phyloP scores from a whole-genome alignment of 2,329 filamentous ascomycete species.

The Coccinonectria pachysandricola region DNA sequence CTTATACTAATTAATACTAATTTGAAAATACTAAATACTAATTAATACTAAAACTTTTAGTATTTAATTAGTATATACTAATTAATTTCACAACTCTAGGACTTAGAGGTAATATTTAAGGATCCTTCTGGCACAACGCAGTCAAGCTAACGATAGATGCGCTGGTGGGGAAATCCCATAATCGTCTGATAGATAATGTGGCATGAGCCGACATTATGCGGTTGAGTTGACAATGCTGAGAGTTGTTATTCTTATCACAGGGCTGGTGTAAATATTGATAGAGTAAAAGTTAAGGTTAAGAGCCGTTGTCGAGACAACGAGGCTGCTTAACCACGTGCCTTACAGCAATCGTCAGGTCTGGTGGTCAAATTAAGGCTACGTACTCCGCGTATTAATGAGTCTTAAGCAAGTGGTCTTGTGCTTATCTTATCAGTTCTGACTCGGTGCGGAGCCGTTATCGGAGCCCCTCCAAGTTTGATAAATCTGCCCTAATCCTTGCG shows the following conservation, averaged over 20 bases:
- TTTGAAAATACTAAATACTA: conserved; percentile 1
- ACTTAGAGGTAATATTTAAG: conserved; percentile 1
- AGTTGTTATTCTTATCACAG: not conserved
- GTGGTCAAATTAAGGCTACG: not conserved
- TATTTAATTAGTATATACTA: conserved; percentile 1
- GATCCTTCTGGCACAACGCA: too few species aligned
- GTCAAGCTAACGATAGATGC: too few species aligned
- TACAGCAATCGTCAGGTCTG: not conserved
- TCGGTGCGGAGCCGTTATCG: conserved; percentile 3
- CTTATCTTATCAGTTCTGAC: not conserved
- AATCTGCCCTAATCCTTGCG: conserved; percentile 2
- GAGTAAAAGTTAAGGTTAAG: too few species aligned
- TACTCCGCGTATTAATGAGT: too few species aligned
- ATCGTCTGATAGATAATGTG: too few species aligned
- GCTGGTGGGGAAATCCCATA: too few species aligned
- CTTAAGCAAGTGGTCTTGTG: too few species aligned
- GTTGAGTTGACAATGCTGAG: not conserved
- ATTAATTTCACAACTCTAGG: not conserved
- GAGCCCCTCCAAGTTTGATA: conserved; percentile 5
- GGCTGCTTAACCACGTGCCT: too few species aligned
- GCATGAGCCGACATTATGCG: conserved; percentile 1
- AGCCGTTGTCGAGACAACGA: too few species aligned
- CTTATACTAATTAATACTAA: conserved; percentile 2
- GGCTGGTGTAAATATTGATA: not conserved
- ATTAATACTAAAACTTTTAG: not conserved